Evolutionary conservation across 441 rosid genomes (phyloP), one percentile per base, ranked within the genome.

Genomic region (Populus trichocarpa): DNA sequence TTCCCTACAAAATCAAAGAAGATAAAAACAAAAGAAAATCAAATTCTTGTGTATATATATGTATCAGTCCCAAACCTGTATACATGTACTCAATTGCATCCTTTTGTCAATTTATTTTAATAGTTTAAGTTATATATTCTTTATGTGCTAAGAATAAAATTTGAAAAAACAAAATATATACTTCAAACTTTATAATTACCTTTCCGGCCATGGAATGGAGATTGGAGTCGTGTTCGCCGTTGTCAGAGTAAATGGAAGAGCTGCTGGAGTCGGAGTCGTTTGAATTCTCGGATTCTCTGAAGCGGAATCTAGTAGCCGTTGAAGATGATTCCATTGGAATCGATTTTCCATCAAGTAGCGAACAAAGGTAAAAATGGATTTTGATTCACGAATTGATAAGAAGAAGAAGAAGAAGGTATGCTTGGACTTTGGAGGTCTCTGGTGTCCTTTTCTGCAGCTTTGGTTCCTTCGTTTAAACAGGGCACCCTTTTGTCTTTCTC

Each of bases 121-220:
- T 33, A 33, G 35, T 6, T 33, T 33, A 33, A 33, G 35, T 33
- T 33, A 33, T 33, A 5, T 33, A 33, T 33, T 33, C 35, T 6
- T 6, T 33, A 33, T 33, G 35, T 33, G 35, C 7, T 33, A 33
- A 22, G 35, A 28, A 13, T 20, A 13, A 7, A 35, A 50, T 6
- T 12, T 28, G 4, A 59, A 10, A 10, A 46, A 72, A 25, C 67
- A 46, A 69, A 59, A 18, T 26, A 28, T 3, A 35, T 3, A 40
- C 20, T 4, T 63, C 4, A 36, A 3, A 72, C 26, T 20, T 1
- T 22, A 33, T 0, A 14, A 1, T 8, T 75, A 86, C 93, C 92
- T 85, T 88, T 71, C 86, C 90, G 0, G 93, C 82, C 96, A 89
- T 89, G 75, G 91, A 91, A 68, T 81, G 85, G 50, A 89, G 81